Evolutionary conservation across 1,284 basidiomycete genomes (phyloP).

Genomic region (Phenoliferia sp.): DNA sequence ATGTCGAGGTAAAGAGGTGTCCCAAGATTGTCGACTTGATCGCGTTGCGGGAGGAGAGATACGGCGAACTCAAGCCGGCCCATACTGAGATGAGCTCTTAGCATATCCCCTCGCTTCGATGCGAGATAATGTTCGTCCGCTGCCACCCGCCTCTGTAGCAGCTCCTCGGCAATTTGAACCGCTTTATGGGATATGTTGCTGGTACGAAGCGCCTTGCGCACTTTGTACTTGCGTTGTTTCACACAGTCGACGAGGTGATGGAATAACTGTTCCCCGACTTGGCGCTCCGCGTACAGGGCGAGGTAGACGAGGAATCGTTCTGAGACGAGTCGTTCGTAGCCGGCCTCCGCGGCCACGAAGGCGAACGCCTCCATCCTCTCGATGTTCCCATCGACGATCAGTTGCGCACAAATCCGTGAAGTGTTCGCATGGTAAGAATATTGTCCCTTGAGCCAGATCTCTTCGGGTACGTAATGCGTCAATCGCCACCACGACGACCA

Average conservation of each 20-base stretch:
- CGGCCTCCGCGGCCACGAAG: not conserved
- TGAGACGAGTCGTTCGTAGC: slow-evolving; percentile 11
- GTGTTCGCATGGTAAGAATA: not conserved
- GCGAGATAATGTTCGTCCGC: not conserved
- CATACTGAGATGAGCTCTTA: slow-evolving; percentile 1
- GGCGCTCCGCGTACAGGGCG: not conserved
- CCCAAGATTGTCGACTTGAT: not conserved
- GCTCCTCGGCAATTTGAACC: not conserved
- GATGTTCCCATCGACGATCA: not conserved
- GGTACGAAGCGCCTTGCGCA: not conserved
- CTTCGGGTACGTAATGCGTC: slow-evolving; percentile 1
- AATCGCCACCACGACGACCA: slow-evolving; percentile 23
- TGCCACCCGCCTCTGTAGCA: not conserved
- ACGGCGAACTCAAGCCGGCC: slow-evolving; percentile 7
- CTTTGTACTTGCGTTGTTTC: not conserved
- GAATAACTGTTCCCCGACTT: not conserved
- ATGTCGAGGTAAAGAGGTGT: not conserved
- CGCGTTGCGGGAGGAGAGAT: not conserved
- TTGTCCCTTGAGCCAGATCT: not conserved
- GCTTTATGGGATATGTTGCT: not conserved
- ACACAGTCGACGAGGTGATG: not conserved
- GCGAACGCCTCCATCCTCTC: slow-evolving; percentile 2
- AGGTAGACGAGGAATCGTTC: not conserved
- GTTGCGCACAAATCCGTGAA: not conserved
- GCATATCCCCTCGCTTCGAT: not conserved